phyloP scores from a whole-genome alignment of 2,329 filamentous ascomycete species.

The Cordyceps militaris region DNA sequence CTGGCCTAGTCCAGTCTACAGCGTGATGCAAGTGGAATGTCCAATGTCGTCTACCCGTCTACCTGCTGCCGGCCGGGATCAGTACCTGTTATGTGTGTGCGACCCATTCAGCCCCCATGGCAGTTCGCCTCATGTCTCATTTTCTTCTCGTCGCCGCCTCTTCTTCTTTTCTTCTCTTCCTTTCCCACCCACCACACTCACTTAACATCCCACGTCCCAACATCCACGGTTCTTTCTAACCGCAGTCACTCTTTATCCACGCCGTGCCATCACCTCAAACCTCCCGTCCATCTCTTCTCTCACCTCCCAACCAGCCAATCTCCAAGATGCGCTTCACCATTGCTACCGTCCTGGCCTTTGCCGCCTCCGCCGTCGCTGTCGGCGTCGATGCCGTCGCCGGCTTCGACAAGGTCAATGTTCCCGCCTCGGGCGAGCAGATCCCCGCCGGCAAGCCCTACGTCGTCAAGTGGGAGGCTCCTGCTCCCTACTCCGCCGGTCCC shows the following conservation, averaged over 20 bases:
- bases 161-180: not conserved
- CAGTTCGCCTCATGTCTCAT: constrained; percentile 1
- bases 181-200: not conserved
- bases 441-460: constrained; percentile 41
- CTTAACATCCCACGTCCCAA: not conserved
- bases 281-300: not conserved
- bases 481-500: constrained; percentile 34
- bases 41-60: not conserved
- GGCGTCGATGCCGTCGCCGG: constrained; percentile 36
- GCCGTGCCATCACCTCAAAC: not conserved
- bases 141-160: not conserved
- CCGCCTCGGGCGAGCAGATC: constrained; percentile 36
- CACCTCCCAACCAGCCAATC: not conserved
- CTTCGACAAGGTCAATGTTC: constrained; percentile 48
- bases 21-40: not conserved
- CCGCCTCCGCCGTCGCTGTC: constrained; percentile 25
- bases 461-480: constrained; percentile 43
- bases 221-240: not conserved
- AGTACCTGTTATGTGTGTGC: too few relatives aligned
- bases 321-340: constrained; percentile 8
- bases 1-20: not conserved
- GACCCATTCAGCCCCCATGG: not conserved
- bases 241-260: constrained; percentile 6
- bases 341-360: constrained; percentile 9
- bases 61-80: not conserved